Conservation (phyloP, 2,329 filamentous ascomycete genomes). For the Sphaerulina musiva region DNA sequence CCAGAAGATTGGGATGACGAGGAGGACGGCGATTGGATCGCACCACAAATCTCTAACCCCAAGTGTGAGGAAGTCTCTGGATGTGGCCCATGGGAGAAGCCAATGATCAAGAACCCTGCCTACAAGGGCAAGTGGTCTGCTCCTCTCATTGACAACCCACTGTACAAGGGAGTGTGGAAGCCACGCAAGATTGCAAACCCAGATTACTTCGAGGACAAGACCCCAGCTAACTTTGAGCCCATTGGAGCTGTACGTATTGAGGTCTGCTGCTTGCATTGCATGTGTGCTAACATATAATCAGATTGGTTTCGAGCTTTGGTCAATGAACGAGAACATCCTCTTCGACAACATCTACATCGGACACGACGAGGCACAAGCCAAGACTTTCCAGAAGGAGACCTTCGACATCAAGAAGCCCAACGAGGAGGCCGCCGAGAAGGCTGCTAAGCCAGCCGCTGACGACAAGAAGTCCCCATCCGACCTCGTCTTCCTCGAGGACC, state of each 20-base stretch:
- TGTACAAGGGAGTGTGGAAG: slow-evolving; percentile 93
- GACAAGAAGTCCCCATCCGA: slow-evolving; percentile 65
- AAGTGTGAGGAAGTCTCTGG: slow-evolving; percentile 91
- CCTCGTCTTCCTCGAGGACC: slow-evolving; percentile 85
- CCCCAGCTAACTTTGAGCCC: slow-evolving; percentile 90
- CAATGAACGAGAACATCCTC: slow-evolving; percentile 97
- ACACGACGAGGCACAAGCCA: slow-evolving; percentile 88
- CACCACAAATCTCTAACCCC: slow-evolving; percentile 86
- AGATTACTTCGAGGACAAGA: slow-evolving; percentile 94
- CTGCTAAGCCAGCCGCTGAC: slow-evolving; percentile 61
- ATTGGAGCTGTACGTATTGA: slow-evolving; percentile 78
- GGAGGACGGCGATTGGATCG: slow-evolving; percentile 95
- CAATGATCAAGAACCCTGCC: slow-evolving; percentile 85
- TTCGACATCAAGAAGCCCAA: slow-evolving; percentile 81
- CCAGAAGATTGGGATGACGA: slow-evolving; percentile 99
- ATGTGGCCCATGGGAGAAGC: slow-evolving; percentile 87
- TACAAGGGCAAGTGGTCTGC: slow-evolving; percentile 99
- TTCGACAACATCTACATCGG: slow-evolving; percentile 99
- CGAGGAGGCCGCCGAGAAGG: slow-evolving; percentile 76
- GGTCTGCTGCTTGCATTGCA: background rate
- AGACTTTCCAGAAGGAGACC: slow-evolving; percentile 80
- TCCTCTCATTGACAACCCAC: slow-evolving; percentile 90
- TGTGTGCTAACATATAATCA: slow-evolving; percentile 33
- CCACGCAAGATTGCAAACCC: slow-evolving; percentile 97
- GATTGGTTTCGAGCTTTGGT: slow-evolving; percentile 99